phyloP scores from a whole-genome alignment of 2,329 filamentous ascomycete genomes.

The Knufia petricola region DNA sequence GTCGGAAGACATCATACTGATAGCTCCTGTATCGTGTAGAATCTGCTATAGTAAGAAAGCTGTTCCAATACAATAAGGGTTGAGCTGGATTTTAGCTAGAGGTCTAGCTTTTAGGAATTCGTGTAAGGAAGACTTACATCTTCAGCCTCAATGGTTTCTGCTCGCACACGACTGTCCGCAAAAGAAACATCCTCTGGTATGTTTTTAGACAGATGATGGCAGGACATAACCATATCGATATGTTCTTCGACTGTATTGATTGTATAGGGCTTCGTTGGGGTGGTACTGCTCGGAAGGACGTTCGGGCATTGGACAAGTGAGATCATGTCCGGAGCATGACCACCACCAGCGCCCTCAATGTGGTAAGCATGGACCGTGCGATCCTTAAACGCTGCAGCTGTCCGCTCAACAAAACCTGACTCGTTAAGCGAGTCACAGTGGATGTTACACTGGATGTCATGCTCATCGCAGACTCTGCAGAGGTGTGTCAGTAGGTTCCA shows the following conservation, averaged over 20 bases:
- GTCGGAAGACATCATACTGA: conserved; percentile 95
- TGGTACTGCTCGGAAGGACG: conserved; percentile 82
- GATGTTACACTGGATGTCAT: conserved; percentile 86
- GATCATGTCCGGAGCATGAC: conserved; percentile 94
- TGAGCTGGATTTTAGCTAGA: too few relatives aligned
- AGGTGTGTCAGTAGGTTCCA: too few relatives aligned
- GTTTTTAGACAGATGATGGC: conserved; percentile 83
- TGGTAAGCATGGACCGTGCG: conserved; percentile 94
- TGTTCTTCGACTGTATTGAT: conserved; percentile 91
- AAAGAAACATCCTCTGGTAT: conserved; percentile 95
- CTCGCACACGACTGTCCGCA: conserved; percentile 85
- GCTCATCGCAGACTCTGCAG: conserved; percentile 74
- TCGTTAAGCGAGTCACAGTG: conserved; percentile 96
- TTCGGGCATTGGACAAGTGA: conserved; percentile 80
- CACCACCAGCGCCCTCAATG: conserved; percentile 88
- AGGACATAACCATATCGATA: conserved; percentile 97
- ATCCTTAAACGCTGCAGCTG: conserved; percentile 69
- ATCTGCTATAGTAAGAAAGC: too few relatives aligned
- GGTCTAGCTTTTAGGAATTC: too few relatives aligned
- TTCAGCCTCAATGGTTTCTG: conserved; percentile 92
- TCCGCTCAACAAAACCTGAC: conserved; percentile 91
- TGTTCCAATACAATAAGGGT: too few relatives aligned
- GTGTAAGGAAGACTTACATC: too few relatives aligned
- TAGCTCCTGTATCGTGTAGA: conserved; percentile 88
- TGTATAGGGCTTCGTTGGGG: conserved; percentile 84